Evolutionary conservation across 2,329 filamentous ascomycete genomes (phyloP).

Genomic region (Lasiodiplodia theobromae): DNA sequence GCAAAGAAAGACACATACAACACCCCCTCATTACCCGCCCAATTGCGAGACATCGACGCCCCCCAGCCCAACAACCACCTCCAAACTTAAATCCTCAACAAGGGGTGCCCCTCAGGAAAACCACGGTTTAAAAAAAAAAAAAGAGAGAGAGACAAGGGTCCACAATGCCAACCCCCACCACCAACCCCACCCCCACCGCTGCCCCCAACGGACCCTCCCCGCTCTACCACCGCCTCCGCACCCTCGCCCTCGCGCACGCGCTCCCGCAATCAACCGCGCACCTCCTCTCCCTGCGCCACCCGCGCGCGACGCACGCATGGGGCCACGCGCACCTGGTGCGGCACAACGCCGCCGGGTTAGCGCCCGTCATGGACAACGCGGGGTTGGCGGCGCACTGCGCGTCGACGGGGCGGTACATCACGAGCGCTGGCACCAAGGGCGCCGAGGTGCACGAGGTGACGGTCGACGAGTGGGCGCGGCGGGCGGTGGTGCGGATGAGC

Average conservation of each 20-base stretch:
- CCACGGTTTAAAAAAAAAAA: no score
- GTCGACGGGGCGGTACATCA: constrained; percentile 1
- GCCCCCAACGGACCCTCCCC: background rate
- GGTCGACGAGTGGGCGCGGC: background rate
- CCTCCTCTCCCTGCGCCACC: background rate
- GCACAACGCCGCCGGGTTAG: background rate
- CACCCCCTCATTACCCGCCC: no score
- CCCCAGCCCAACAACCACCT: no score
- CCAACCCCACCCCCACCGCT: background rate
- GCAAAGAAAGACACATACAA: no score
- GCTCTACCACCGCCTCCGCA: background rate
- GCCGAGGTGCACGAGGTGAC: background rate
- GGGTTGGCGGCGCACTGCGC: background rate
- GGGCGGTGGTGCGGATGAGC: constrained; percentile 6
- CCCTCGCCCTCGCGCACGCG: constrained; percentile 4
- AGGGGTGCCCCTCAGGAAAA: background rate
- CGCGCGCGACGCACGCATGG: background rate
- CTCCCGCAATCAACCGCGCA: background rate
- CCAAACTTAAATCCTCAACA: no score
- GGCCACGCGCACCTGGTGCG: constrained; percentile 1
- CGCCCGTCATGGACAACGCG: constrained; percentile 5
- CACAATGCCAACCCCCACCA: background rate
- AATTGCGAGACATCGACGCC: no score
- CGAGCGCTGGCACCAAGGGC: background rate
- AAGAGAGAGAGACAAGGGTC: no score